phyloP scores from a whole-genome alignment of 805 yeast species.

The Priceomyces medius region DNA sequence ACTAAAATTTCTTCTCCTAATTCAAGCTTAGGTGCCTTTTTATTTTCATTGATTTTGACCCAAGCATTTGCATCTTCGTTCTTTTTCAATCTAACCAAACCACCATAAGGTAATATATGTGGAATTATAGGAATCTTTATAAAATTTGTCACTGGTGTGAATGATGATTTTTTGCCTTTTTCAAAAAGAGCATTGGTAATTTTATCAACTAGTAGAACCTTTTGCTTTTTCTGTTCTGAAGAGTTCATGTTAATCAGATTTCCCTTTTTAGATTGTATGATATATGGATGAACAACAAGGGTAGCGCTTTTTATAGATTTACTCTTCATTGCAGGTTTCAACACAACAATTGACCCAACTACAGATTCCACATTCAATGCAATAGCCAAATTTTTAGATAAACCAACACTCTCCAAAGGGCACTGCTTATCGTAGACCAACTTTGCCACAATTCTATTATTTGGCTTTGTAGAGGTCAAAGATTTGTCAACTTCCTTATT shows the following conservation, averaged over 20 bases:
- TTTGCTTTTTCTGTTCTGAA: slow-evolving; percentile 27
- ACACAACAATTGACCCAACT: slow-evolving; percentile 53
- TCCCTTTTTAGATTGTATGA: slow-evolving; percentile 39
- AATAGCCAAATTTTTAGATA: slow-evolving; percentile 53
- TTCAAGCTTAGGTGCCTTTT: slow-evolving; percentile 40
- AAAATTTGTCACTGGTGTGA: slow-evolving; percentile 48
- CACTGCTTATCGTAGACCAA: slow-evolving; percentile 36
- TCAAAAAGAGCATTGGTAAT: slow-evolving; percentile 19
- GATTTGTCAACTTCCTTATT: slow-evolving; percentile 4
- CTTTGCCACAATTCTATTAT: slow-evolving; percentile 50
- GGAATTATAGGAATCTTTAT: slow-evolving; percentile 53
- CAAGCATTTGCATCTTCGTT: slow-evolving; percentile 45
- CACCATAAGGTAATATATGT: slow-evolving; percentile 56
- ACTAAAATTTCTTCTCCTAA: slow-evolving; percentile 51
- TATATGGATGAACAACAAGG: slow-evolving; percentile 55
- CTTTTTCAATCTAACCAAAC: slow-evolving; percentile 50
- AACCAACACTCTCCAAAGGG: slow-evolving; percentile 42
- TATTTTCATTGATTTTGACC: slow-evolving; percentile 31
- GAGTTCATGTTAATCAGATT: slow-evolving; percentile 28
- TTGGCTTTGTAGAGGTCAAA: slow-evolving; percentile 26
- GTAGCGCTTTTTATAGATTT: slow-evolving; percentile 31
- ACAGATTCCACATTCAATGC: slow-evolving; percentile 52
- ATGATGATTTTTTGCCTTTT: slow-evolving; percentile 16
- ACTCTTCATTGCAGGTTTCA: slow-evolving; percentile 48
- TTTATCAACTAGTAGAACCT: slow-evolving; percentile 16